These are phyloP conservation scores for Euphorbia peplus DNA, from an alignment of 345 rosid genomes.

Conservation along the genomic window DNA sequence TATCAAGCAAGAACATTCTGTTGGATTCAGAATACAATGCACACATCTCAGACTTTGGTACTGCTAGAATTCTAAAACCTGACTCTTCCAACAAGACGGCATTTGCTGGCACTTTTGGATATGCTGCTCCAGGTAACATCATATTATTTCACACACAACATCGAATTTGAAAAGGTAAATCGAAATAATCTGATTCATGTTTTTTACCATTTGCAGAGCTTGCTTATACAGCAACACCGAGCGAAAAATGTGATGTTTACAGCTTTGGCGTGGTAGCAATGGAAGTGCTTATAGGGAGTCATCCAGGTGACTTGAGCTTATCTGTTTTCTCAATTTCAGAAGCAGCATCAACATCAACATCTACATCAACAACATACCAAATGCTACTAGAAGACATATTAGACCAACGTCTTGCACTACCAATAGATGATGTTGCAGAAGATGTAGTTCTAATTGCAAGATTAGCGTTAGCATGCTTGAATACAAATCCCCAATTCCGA, in stretches of 20 bases:
- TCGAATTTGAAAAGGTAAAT: neutral
- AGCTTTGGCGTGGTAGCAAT: neutral
- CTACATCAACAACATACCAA: neutral
- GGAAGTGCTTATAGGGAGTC: neutral
- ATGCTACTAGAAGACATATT: neutral
- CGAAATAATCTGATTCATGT: neutral
- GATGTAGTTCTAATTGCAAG: neutral
- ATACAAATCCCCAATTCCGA: neutral
- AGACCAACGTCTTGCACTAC: neutral
- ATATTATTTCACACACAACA: neutral
- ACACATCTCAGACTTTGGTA: neutral
- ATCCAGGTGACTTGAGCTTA: slow-evolving; percentile 9
- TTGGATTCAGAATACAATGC: neutral
- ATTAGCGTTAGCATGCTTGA: slow-evolving; percentile 10
- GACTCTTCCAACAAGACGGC: neutral
- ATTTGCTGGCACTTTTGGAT: slow-evolving; percentile 6
- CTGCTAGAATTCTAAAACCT: neutral
- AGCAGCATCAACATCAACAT: too few species aligned
- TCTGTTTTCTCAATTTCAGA: neutral
- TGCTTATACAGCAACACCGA: neutral
- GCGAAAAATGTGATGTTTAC: neutral
- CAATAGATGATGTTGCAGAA: neutral
- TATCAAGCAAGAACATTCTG: slow-evolving; percentile 5
- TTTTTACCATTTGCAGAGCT: neutral
- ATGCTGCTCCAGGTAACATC: neutral